Percentiles rank a stretch among this genome's conserved stretches.
phyloP scores from a whole-genome alignment of 2,329 filamentous ascomycete genomes.

The Zymoseptoria brevis region DNA sequence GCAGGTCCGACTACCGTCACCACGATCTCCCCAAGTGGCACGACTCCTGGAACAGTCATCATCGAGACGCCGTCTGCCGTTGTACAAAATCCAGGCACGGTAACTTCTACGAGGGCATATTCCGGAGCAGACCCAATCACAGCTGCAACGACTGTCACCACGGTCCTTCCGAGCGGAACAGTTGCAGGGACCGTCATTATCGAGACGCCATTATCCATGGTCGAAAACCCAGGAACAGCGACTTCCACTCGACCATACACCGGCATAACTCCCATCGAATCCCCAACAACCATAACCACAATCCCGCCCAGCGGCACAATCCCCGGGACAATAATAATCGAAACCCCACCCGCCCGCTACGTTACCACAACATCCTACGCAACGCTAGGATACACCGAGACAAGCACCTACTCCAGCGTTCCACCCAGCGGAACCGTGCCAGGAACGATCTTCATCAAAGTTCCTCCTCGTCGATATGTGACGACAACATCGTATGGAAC shows the following conservation, averaged over 20 bases:
- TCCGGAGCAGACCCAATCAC: neutral
- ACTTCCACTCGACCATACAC: neutral
- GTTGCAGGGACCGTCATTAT: neutral
- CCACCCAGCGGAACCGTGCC: constrained; percentile 1
- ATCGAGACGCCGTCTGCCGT: constrained; percentile 1
- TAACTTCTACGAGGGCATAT: constrained; percentile 1
- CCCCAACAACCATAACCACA: neutral
- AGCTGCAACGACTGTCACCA: neutral
- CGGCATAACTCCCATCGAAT: neutral
- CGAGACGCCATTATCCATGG: neutral
- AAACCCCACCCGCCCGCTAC: neutral
- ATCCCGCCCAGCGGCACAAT: neutral
- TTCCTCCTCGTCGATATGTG: neutral
- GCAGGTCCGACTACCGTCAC: constrained; percentile 1
- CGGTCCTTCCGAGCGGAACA: neutral
- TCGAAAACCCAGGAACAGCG: neutral
- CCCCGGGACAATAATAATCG: neutral
- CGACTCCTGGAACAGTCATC: constrained; percentile 1
- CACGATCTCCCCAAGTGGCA: constrained; percentile 3
- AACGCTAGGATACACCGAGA: neutral
- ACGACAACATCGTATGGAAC: constrained; percentile 1
- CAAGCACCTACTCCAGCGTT: constrained; percentile 4
- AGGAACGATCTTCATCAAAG: constrained; percentile 4
- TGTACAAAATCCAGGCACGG: neutral
- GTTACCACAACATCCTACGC: constrained; percentile 1